Percentiles rank a stretch among this genome's conserved stretches.
These are phyloP conservation scores for Kwoniella dendrophila DNA, from an alignment of 768 basidiomycete genomes.

Conservation along the genomic window DNA sequence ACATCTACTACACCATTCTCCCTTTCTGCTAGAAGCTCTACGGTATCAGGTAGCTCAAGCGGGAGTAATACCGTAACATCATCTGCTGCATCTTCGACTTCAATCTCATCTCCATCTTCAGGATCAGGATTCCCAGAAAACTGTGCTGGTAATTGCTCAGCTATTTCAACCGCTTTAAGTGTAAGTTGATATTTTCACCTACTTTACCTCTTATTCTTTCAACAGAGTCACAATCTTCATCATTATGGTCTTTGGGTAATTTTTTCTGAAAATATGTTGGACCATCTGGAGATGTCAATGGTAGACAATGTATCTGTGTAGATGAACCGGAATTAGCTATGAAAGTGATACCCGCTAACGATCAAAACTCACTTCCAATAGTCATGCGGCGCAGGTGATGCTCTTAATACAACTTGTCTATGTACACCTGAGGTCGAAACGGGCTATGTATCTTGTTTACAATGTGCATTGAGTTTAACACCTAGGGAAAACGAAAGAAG, in stretches of 20 bases:
- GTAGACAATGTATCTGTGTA: too few relatives aligned
- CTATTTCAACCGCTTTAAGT: constrained; percentile 12
- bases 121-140: constrained; percentile 9
- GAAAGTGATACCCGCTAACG: background rate
- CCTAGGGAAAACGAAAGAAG: background rate
- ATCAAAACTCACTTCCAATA: background rate
- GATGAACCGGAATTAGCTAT: too few relatives aligned
- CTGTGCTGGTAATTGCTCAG: constrained; percentile 6
- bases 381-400: constrained; percentile 17
- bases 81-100: constrained; percentile 5
- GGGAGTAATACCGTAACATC: constrained; percentile 1
- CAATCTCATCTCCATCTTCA: background rate
- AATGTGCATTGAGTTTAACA: constrained; percentile 13
- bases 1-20: background rate
- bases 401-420: constrained; percentile 14
- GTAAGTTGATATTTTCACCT: constrained; percentile 4
- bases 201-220: background rate
- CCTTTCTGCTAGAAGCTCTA: background rate
- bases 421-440: constrained; percentile 7
- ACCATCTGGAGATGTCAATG: too few relatives aligned
- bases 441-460: constrained; percentile 3
- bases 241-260: background rate
- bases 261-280: background rate
- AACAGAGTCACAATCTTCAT: background rate
- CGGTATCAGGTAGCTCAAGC: background rate